Conservation (phyloP, 805 yeast species). For the Saccharomycopsis lassenensis region DNA sequence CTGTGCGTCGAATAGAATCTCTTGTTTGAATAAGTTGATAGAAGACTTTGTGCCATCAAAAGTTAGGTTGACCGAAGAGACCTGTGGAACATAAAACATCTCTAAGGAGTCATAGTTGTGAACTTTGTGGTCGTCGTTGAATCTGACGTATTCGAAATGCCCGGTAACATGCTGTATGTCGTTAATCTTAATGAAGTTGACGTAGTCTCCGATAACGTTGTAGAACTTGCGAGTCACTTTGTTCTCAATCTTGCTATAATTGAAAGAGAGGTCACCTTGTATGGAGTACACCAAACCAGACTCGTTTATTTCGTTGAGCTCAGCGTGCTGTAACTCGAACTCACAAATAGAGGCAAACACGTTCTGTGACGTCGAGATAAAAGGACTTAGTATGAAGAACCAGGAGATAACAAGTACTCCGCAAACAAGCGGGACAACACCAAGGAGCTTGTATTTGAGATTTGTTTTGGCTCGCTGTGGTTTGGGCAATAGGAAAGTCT, state of each 20-base stretch:
- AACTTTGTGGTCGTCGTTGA: neutral
- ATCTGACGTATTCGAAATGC: neutral
- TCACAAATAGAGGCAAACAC: constrained; percentile 3
- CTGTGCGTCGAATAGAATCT: no score
- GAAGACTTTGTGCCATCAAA: no score
- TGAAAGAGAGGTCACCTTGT: constrained; percentile 2
- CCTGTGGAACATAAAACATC: neutral
- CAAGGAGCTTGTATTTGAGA: no score
- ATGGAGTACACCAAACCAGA: constrained; percentile 1
- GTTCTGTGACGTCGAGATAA: neutral
- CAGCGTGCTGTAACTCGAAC: constrained; percentile 1
- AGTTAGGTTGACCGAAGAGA: neutral
- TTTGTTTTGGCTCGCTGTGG: no score
- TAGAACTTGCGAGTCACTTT: neutral
- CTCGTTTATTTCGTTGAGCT: constrained; percentile 6
- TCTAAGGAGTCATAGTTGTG: neutral
- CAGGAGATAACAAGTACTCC: neutral
- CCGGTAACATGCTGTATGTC: constrained; percentile 1
- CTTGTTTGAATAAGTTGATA: no score
- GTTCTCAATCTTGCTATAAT: constrained; percentile 4
- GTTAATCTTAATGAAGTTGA: neutral
- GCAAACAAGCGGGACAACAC: neutral
- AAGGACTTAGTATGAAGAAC: neutral
- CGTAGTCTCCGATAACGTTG: neutral
- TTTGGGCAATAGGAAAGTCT: no score